Base-by-base conservation (phyloP, 148 eudicot species). In the Amaranthus hypochondriacus region DNA sequence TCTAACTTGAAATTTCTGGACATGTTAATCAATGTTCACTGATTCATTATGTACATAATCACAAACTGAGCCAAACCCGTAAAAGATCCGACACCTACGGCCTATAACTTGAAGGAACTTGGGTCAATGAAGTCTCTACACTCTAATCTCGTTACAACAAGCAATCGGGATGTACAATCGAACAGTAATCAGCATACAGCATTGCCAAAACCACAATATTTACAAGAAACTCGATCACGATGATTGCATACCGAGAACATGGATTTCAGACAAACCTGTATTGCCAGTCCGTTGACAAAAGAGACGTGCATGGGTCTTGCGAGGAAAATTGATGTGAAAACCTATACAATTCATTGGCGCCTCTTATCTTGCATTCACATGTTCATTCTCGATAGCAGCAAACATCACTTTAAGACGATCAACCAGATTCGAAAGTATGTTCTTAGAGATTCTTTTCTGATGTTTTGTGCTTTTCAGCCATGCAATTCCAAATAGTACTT, bases 391-490 rank as follows among this genome's bases (percentile, higher is more conserved):
- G 54, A 95, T 62, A 57, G 83, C 76, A 58, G 89, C 78, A 77
- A 90, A 90, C 96, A 92, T 87, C 66, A 87, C 75, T 75, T 76
- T 88, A 56, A 92, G 74, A 21, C 97, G 88, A 39, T 87, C 92
- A 70, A 81, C 88, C 66, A 92, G 82, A 84, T 82, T 84, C n/a
- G 88, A 81, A 3, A 76, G 72, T 43, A 95, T 89, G 84, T 95
- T 95, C 77, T 85, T 89, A 11, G 93, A 83, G 56, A 90, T 82
- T 78, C 88, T 84, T 76, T 90, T 95, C 82, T 90, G 89, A 72
- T 95, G 86, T 83, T 77, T 85, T 50, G 89, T 81, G 75, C 81
- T 83, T 74, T 95, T 90, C 76, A 84, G 75, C 97, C 98, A 95
- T n/a, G 90, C 92, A 14, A 92, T 77, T 51, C 97, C 98, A 68